Evolutionary conservation across 768 basidiomycete genomes (phyloP), one percentile per base, ranked within the genome.

Genomic region (Boletus sp.): DNA sequence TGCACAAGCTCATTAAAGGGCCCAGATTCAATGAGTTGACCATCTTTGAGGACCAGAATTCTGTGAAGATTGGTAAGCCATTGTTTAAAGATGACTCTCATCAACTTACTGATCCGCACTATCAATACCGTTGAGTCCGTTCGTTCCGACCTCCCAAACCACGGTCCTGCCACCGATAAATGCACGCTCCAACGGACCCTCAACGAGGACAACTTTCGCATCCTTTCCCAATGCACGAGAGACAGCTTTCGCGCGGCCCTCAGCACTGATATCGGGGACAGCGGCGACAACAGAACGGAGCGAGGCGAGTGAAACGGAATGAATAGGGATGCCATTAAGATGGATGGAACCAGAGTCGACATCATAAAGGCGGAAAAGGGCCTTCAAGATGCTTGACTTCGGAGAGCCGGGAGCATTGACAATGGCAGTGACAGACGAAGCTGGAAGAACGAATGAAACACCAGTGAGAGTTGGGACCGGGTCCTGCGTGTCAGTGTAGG

Each of bases 301-400:
- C 53, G 87, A 89, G 33, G 79, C 74, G 67, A 95, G 92, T 0
- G 93, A 94, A 7, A 98, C 83, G 56, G 94, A 84, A 35, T 89
- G 85, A 53, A 98, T 90, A 64, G 97, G 91, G 65, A 90, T 81
- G 5, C 89, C 92, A 64, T 97, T 93, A 57, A 96, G 85, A 46
- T 85, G 73, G 62, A 96, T 94, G 40, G 87, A 77, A 14, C 89
- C 81, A 33, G 93, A 93, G 52, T 82, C 79, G 14, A 94, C 78
- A 64, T 98, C 94, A 70, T 98, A 97, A 75, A 98, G 94, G 20
- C 94, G 82, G 72, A 92, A 97, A 15, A 98, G 77, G 30, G 95
- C 78, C n/a, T 92, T 87, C 49, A 93, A 73, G 54, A 93, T 85
- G 1, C 92, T 90, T 10, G 87, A 90, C 71, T 93, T 95, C 12